These are phyloP conservation scores for Erysimum cheiri DNA, from an alignment of 441 rosid species.

Conservation along the genomic window DNA sequence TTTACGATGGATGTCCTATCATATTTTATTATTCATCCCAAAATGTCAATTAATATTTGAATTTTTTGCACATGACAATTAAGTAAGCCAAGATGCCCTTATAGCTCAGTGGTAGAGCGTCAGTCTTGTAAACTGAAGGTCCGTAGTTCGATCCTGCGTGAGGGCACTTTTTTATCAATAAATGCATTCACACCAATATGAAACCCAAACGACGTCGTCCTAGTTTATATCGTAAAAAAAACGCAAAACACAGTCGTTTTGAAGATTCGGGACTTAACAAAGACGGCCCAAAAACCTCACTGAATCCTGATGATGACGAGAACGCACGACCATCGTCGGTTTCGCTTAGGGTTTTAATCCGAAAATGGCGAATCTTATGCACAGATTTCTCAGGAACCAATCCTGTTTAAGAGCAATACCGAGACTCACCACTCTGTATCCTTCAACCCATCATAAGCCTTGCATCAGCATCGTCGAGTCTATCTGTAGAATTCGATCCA, in stretches of 20 bases:
- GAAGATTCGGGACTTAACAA: neutral
- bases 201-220: neutral
- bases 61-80: neutral
- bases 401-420: conserved; percentile 11
- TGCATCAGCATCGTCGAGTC: conserved; percentile 23
- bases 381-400: conserved; percentile 27
- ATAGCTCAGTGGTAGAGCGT: conserved; percentile 99
- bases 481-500: conserved; percentile 17
- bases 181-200: neutral
- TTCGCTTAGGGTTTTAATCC: conserved; percentile 13
- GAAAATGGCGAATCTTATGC: conserved; percentile 33
- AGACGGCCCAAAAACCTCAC: neutral
- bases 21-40: too few relatives aligned
- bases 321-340: conserved; percentile 17
- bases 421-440: conserved; percentile 1
- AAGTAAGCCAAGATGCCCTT: conserved; percentile 49
- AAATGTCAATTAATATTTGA: neutral
- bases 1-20: too few relatives aligned
- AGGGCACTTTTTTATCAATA: conserved; percentile 52
- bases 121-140: conserved; percentile 98
- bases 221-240: neutral
- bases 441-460: neutral
- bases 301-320: neutral
- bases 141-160: conserved; percentile 98
- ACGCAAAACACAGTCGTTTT: neutral